Base-by-base conservation (phyloP, 768 basidiomycete genomes). In the Xerocomellus amylosporus region DNA sequence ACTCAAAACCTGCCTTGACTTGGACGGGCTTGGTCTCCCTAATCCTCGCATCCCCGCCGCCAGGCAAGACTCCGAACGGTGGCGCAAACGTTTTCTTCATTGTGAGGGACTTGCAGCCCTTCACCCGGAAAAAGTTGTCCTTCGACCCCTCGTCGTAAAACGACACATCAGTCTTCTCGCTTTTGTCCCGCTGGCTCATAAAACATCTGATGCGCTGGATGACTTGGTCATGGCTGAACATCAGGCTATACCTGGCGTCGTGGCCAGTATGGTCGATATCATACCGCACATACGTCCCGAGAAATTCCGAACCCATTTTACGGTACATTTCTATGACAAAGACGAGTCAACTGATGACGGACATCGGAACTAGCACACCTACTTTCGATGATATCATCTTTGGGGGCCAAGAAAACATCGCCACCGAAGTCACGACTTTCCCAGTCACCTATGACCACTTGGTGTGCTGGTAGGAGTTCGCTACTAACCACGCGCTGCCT, bases 401-500 rank as follows among this genome's bases (percentile, higher is more conserved):
- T 31, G 5, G 60, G 59, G 13, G 55, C 55, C 20, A 43, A 22
- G 15, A 39, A 62, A 19, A 62, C 59, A 4, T 24, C 8, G 2
- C 34, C 20, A 22, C 43, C 46, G 5, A 61, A 61, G 13, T 58
- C 50, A 12, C 44, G 40, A 15, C 28, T 36, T 33, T 41, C 60
- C 59, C 59, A 61, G 44, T 61, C 59, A 7, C 26, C 9, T n/a
- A 61, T 53, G 26, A 53, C 37, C 12, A 58, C 55, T 44, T 50
- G 42, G 22, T 58, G 48, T 19, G 60, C 60, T 8, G 30, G 40
- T 19, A 62, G 22, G 3, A 62, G 37, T 36, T 38, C 19, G 12
- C 26, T 12, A 19, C n/a, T 12, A 22, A 14, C 20, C 12, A 13
- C 13, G 33, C 24, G 19, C 15, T 44, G 28, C 13, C 26, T 15